phyloP scores from a whole-genome alignment of 2,329 filamentous ascomycete genomes.

The Polytolypa hystricis region DNA sequence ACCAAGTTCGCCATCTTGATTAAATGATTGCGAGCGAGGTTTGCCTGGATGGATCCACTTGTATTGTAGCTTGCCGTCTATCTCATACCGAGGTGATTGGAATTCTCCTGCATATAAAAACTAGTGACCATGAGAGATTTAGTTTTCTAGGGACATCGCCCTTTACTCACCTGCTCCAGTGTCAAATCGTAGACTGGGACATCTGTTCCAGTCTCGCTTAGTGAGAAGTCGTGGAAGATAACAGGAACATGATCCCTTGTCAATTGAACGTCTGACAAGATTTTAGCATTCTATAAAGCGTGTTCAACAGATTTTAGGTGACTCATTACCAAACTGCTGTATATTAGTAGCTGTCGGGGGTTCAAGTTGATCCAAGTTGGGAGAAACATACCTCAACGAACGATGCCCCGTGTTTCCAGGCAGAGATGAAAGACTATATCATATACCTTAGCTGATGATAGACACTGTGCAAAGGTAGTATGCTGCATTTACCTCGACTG shows the following conservation, averaged over 20 bases:
- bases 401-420: conserved; percentile 24
- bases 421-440: conserved; percentile 25
- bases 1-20: conserved; percentile 6
- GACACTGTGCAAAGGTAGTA: neutral
- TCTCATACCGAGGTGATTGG: conserved; percentile 7
- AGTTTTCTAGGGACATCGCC: conserved; percentile 5
- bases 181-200: conserved; percentile 30
- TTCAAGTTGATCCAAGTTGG: too few relatives aligned
- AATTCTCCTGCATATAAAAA: conserved; percentile 23
- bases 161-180: conserved; percentile 23
- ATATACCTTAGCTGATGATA: conserved; percentile 1
- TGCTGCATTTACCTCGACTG: conserved; percentile 17
- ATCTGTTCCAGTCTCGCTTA: conserved; percentile 35
- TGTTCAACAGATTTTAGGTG: neutral
- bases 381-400: conserved; percentile 22
- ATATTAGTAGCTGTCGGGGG: conserved; percentile 6
- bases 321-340: conserved; percentile 14
- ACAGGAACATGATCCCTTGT: conserved; percentile 32
- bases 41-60: conserved; percentile 5
- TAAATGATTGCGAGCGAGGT: conserved; percentile 17
- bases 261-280: conserved; percentile 28
- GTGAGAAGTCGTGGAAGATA: conserved; percentile 33
- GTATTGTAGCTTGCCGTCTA: too few relatives aligned
- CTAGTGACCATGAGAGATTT: conserved; percentile 11
- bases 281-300: conserved; percentile 6